Conservation (phyloP, 2,329 filamentous ascomycete genomes). For the Trichoderma citrinoviride region DNA sequence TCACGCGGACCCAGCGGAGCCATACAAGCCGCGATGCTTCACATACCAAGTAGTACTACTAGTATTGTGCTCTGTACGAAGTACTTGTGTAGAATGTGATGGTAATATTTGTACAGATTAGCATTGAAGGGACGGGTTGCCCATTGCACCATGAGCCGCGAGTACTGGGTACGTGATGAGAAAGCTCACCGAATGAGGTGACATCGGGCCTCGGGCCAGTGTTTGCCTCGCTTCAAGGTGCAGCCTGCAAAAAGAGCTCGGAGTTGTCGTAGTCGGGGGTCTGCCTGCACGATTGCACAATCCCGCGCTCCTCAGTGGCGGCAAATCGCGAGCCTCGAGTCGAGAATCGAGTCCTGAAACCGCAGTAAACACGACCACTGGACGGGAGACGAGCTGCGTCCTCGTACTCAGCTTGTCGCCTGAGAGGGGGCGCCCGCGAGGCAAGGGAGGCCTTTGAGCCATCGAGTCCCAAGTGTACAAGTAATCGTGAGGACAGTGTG, state of each 20-base stretch:
- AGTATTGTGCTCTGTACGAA: background rate
- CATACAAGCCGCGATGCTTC: background rate
- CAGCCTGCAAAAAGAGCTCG: background rate
- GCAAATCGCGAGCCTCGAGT: constrained; percentile 6
- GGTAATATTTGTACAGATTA: background rate
- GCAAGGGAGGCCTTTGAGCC: background rate
- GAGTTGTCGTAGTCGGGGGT: constrained; percentile 6
- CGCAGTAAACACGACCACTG: background rate
- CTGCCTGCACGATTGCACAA: background rate
- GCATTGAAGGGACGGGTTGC: background rate
- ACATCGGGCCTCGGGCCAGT: constrained; percentile 3
- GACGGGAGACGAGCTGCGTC: background rate
- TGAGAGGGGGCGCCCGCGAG: constrained; percentile 2
- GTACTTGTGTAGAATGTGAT: too few species aligned
- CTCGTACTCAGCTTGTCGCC: background rate
- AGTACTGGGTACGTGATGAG: background rate
- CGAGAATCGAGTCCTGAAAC: background rate
- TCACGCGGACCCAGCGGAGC: constrained; percentile 16
- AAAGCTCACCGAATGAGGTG: background rate
- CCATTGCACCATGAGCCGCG: background rate
- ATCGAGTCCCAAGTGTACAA: background rate
- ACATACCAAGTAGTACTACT: too few species aligned
- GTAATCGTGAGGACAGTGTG: too few species aligned
- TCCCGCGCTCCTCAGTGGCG: background rate
- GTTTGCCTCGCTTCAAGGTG: background rate